phyloP scores from a whole-genome alignment of 192 early-diverging fungal genomes.

The Entophlyctis luteolus region DNA sequence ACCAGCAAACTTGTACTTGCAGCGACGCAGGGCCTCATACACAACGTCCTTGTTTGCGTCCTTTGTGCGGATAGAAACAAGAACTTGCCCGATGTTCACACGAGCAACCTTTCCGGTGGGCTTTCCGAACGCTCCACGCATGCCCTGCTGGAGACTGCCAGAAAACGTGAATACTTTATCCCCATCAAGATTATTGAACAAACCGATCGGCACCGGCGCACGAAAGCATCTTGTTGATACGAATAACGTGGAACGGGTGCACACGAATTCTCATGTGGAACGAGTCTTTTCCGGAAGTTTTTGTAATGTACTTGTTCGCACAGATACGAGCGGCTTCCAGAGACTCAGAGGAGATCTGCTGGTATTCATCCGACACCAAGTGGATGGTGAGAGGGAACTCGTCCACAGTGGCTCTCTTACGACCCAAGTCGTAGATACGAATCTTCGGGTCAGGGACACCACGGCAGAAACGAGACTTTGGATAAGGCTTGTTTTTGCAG shows the following conservation, averaged over 20 bases:
- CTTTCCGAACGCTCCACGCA: constrained; percentile 99
- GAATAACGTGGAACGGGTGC: constrained; percentile 97
- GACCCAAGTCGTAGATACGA: constrained; percentile 93
- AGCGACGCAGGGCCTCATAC: constrained; percentile 86
- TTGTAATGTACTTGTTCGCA: constrained; percentile 98
- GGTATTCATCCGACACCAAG: constrained; percentile 93
- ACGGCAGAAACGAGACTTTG: constrained; percentile 97
- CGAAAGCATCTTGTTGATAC: constrained; percentile 99
- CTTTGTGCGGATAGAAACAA: constrained; percentile 94
- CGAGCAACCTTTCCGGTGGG: constrained; percentile 92
- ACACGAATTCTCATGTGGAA: constrained; percentile 99
- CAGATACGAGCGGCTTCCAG: constrained; percentile 97
- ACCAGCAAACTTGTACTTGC: constrained; percentile 99
- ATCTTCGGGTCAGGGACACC: constrained; percentile 99
- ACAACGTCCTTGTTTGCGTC: constrained; percentile 89
- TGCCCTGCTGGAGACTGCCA: constrained; percentile 94
- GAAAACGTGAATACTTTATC: background rate
- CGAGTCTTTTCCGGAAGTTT: constrained; percentile 94
- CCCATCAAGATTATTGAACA: constrained; percentile 20
- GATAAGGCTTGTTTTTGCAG: constrained; percentile 99
- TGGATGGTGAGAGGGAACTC: constrained; percentile 97
- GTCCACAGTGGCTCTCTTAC: constrained; percentile 95
- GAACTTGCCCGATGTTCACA: constrained; percentile 96
- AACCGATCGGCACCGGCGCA: constrained; percentile 99
- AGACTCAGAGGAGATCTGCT: constrained; percentile 97